phyloP scores from a whole-genome alignment of 495 filamentous ascomycete species.

The Neurospora sublineolata region DNA sequence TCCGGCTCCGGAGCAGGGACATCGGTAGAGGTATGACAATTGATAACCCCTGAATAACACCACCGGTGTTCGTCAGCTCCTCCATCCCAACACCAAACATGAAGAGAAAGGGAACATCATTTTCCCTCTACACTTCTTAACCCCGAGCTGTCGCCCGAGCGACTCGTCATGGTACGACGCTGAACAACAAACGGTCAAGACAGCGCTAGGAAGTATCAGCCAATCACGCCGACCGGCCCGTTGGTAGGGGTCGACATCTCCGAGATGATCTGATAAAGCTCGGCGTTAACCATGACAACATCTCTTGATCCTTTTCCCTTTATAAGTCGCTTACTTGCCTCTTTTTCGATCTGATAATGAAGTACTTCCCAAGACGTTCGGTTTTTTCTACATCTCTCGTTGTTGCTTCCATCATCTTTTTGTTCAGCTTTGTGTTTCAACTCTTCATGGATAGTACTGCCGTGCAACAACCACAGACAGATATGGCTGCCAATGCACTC shows the following conservation, averaged over 20 bases:
- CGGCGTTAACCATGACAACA: background rate
- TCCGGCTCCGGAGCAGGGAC: background rate
- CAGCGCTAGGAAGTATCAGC: background rate
- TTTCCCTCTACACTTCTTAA: background rate
- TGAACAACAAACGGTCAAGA: background rate
- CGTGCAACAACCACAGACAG: background rate
- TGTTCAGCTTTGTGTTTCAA: background rate
- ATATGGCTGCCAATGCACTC: slow-evolving; percentile 4
- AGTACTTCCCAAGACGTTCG: background rate
- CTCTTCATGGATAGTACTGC: background rate
- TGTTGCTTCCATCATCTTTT: background rate
- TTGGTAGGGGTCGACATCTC: background rate
- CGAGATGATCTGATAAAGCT: background rate
- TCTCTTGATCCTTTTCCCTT: background rate
- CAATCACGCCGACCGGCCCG: background rate
- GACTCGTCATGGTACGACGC: background rate
- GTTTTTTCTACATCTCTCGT: background rate
- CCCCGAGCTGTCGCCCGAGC: background rate
- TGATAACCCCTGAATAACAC: background rate
- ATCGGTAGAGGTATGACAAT: background rate
- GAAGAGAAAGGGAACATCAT: background rate
- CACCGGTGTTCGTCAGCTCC: background rate
- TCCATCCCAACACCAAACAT: background rate
- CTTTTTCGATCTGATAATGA: background rate
- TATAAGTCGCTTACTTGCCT: background rate